Base-by-base conservation (phyloP, 305 asterid genomes). In the Lippia alba region DNA sequence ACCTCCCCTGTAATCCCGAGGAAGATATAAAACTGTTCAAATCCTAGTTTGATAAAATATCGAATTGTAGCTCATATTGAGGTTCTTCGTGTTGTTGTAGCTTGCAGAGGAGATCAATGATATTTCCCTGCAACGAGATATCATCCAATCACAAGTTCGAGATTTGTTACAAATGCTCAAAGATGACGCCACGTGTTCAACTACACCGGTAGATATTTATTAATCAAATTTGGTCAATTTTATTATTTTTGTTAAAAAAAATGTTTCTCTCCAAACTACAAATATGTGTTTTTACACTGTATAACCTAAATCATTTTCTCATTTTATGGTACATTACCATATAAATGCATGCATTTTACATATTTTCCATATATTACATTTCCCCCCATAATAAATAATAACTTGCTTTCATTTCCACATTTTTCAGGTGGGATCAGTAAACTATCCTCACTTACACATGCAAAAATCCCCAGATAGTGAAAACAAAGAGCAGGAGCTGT, bases 61-160 rank as follows among this genome's bases (percentile, higher is more conserved):
- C 19, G 9, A 50, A 36, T 44, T 41, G 33, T 70, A 54, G 58
- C 56, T 41, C 48, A 19, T 20, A 39, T 41, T 73, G 58, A 19
- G 53, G 16, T 12, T 74, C 53, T 16, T 12, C 53, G 6, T 64
- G 5, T 79, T 24, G 36, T 67, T 82, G 80, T 70, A 92, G 99
- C 92, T 94, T 69, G 91, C 86, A 82, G 87, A 81, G 77, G 91
- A 88, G 83, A 53, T 87, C 60, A 87, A 84, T 61, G 96, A 90
- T 61, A 77, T 92, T 75, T 88, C 80, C 56, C 73, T 84, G 84
- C 94, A 92, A 85, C 75, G 96, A 71, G 97, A 94, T 67, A 79
- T 82, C 36, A 96, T 96, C 70, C 96, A 86, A 83, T 79, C 97
- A 39, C 96, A 87, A 85, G 86, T 90, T 49, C 86, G 79, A 78